Conservation (phyloP, 2,329 filamentous ascomycete genomes). For the Monosporascus sp. region DNA sequence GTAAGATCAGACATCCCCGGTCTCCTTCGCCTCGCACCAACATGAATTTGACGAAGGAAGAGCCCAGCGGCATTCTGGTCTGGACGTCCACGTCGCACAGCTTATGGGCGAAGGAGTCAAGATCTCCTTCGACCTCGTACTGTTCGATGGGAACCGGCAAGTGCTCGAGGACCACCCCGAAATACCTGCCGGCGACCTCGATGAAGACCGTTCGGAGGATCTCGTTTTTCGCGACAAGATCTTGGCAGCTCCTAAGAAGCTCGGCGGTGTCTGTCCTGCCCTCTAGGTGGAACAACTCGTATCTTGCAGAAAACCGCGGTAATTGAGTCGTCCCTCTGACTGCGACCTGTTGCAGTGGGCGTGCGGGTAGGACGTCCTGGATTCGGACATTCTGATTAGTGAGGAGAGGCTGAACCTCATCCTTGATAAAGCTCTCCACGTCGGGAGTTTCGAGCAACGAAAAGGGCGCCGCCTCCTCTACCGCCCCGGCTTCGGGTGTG, state of each 20-base stretch:
- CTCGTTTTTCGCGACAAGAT: conserved; percentile 56
- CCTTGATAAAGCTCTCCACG: conserved; percentile 37
- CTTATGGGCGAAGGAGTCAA: conserved; percentile 47
- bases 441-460: conserved; percentile 40
- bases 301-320: conserved; percentile 58
- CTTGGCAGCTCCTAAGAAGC: conserved; percentile 44
- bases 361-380: conserved; percentile 50
- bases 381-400: conserved; percentile 46
- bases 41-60: conserved; percentile 56
- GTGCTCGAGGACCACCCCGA: conserved; percentile 53
- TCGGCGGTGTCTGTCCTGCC: conserved; percentile 41
- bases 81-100: conserved; percentile 52
- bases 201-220: conserved; percentile 64
- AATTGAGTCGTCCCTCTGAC: conserved; percentile 51
- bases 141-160: conserved; percentile 46
- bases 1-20: conserved; percentile 46
- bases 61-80: conserved; percentile 51
- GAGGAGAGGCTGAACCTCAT: conserved; percentile 46
- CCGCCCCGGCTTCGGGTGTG: conserved; percentile 3
- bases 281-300: conserved; percentile 60
- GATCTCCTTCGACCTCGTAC: conserved; percentile 44
- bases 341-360: conserved; percentile 55
- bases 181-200: conserved; percentile 41
- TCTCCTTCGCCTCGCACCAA: conserved; percentile 37
- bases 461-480: conserved; percentile 38